Conservation (phyloP, 306 rosid species). For the Lithocarpus polystachyus region DNA sequence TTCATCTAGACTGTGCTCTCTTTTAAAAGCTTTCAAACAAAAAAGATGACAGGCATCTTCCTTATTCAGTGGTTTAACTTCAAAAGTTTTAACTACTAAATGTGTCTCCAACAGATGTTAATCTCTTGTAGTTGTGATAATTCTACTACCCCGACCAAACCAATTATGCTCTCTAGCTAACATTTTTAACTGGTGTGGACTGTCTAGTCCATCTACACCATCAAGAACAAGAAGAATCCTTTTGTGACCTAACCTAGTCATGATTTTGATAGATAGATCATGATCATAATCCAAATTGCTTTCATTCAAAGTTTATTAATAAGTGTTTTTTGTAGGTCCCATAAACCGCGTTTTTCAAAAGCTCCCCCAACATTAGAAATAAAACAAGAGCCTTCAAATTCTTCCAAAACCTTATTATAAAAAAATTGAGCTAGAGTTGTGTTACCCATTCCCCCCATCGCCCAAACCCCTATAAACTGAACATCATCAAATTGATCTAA, state of each 20-base stretch:
- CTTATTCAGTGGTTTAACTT: neutral
- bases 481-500: too few relatives aligned
- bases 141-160: neutral
- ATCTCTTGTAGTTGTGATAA: neutral
- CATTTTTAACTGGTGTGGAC: neutral
- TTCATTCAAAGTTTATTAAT: too few relatives aligned
- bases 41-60: neutral
- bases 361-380: too few relatives aligned
- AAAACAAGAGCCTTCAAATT: too few relatives aligned
- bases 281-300: neutral
- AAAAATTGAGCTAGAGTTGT: too few relatives aligned
- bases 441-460: too few relatives aligned
- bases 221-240: neutral
- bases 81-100: too few relatives aligned
- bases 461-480: too few relatives aligned
- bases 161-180: neutral
- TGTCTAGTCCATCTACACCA: neutral
- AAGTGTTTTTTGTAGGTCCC: too few relatives aligned
- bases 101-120: too few relatives aligned
- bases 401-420: too few relatives aligned
- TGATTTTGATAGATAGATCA: neutral
- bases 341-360: too few relatives aligned
- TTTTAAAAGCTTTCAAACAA: neutral
- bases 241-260: neutral
- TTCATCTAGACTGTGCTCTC: neutral